Evolutionary conservation across 768 basidiomycete species (phyloP).

Genomic region (Russula foetens): DNA sequence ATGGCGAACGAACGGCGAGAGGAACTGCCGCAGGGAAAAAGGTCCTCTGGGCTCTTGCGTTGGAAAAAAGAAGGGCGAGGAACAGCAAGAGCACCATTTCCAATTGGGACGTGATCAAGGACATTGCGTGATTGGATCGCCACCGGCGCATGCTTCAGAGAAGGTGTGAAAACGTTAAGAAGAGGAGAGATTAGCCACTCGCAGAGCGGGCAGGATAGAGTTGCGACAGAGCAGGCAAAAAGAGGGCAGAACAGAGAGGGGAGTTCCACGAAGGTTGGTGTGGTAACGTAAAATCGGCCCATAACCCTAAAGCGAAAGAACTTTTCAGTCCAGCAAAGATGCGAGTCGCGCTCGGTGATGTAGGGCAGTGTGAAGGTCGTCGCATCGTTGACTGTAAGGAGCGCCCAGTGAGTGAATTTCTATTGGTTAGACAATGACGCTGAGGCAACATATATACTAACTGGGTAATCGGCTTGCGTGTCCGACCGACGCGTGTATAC

Average conservation of each 20-base stretch:
- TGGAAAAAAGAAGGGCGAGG: background rate
- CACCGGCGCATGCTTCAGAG: background rate
- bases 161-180: background rate
- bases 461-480: too few relatives aligned
- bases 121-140: background rate
- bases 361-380: too few relatives aligned
- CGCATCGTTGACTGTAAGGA: too few relatives aligned
- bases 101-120: background rate
- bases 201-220: background rate
- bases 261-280: background rate
- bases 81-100: background rate
- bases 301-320: background rate
- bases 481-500: too few relatives aligned
- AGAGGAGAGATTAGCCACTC: background rate
- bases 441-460: too few relatives aligned
- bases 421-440: too few relatives aligned
- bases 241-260: background rate
- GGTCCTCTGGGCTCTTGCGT: slow-evolving; percentile 1
- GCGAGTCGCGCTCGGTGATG: too few relatives aligned
- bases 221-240: background rate
- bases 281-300: background rate
- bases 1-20: slow-evolving; percentile 25
- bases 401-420: too few relatives aligned
- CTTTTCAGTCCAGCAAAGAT: too few relatives aligned
- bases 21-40: slow-evolving; percentile 23